Percentiles rank a stretch among this genome's conserved stretches.
Conservation (phyloP, 2,329 filamentous ascomycete species). For the Arthrinium puccinioides region DNA sequence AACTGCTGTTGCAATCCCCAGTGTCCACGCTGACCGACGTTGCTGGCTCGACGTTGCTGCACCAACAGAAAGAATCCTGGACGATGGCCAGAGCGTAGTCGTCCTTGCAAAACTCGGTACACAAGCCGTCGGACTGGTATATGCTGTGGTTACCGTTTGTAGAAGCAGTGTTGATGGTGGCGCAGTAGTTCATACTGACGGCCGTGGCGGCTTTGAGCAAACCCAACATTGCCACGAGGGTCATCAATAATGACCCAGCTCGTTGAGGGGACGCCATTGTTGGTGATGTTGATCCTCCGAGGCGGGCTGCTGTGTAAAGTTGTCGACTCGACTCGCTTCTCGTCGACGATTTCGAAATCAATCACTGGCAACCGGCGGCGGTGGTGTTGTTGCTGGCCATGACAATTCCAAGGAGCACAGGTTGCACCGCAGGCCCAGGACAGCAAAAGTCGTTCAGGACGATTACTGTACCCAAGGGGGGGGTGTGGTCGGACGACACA, state of each 20-base stretch:
- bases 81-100: slow-evolving; percentile 62
- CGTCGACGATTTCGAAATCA: no score
- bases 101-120: slow-evolving; percentile 49
- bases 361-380: no score
- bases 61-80: slow-evolving; percentile 63
- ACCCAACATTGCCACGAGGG: slow-evolving; percentile 13
- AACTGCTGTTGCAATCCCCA: slow-evolving; percentile 46
- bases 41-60: slow-evolving; percentile 60
- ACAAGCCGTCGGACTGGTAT: slow-evolving; percentile 65
- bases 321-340: no score
- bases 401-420: no score
- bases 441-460: no score
- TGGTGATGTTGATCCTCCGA: background rate
- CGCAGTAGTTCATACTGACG: slow-evolving; percentile 35
- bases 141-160: slow-evolving; percentile 36
- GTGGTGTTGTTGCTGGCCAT: no score
- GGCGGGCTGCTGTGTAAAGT: no score
- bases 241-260: slow-evolving; percentile 13
- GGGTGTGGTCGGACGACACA: no score
- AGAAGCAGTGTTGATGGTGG: slow-evolving; percentile 36
- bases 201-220: slow-evolving; percentile 12
- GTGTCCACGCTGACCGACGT: slow-evolving; percentile 29
- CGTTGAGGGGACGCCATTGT: slow-evolving; percentile 15
- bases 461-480: no score
- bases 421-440: no score